These are phyloP conservation scores for Puccinia polysora DNA, from an alignment of 1,284 basidiomycete genomes.

Conservation along the genomic window DNA sequence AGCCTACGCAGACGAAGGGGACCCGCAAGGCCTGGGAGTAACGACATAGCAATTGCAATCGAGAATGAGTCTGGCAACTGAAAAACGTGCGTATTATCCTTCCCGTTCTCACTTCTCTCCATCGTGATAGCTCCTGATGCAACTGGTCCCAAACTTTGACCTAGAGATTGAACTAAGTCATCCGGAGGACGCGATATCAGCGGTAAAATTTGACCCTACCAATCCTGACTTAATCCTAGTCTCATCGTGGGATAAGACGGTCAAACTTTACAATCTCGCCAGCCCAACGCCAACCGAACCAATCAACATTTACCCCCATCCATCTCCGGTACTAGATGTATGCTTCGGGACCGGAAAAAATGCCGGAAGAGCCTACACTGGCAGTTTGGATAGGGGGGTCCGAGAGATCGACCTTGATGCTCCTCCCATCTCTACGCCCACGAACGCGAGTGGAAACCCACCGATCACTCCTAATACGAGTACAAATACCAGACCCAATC, in stretches of 20 bases:
- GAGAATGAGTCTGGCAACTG: no score
- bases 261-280: constrained; percentile 29
- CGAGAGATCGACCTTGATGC: constrained; percentile 38
- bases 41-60: no score
- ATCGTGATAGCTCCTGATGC: no score
- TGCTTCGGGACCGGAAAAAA: constrained; percentile 29
- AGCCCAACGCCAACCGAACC: constrained; percentile 9
- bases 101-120: no score
- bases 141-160: no score
- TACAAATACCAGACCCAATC: constrained; percentile 16
- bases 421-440: not conserved
- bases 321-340: constrained; percentile 34
- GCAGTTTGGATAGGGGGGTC: constrained; percentile 39
- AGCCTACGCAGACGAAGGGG: no score
- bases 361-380: constrained; percentile 35
- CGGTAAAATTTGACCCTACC: constrained; percentile 34
- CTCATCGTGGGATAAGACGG: constrained; percentile 41
- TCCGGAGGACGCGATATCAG: constrained; percentile 37
- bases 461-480: not conserved
- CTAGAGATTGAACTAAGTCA: constrained; percentile 26
- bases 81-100: no score
- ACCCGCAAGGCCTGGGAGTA: no score
- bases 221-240: constrained; percentile 35
- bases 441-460: not conserved
- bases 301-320: constrained; percentile 28